Conservation (phyloP, 805 yeast genomes). For the Yamadazyma insecticola region DNA sequence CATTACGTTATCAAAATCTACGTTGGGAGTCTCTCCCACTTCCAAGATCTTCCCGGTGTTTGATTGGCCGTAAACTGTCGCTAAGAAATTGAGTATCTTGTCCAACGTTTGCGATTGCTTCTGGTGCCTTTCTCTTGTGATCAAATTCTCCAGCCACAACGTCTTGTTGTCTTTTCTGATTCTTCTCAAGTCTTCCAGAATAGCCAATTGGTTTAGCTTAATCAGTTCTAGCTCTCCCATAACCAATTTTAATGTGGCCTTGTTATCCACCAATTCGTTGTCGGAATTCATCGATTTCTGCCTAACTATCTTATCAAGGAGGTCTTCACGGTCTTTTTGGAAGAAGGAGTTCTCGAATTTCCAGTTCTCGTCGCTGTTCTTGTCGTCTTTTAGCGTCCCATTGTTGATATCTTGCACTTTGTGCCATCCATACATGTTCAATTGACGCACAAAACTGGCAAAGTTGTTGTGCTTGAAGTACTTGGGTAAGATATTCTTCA, state of each 20-base stretch:
- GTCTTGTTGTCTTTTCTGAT: slow-evolving; percentile 83
- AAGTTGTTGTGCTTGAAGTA: slow-evolving; percentile 95
- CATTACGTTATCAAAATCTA: too few relatives aligned
- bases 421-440: slow-evolving; percentile 99
- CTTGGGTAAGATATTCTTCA: slow-evolving; percentile 76
- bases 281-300: slow-evolving; percentile 44
- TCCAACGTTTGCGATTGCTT: slow-evolving; percentile 85
- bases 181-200: slow-evolving; percentile 79
- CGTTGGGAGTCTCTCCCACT: too few relatives aligned
- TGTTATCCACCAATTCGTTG: slow-evolving; percentile 12
- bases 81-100: slow-evolving; percentile 80
- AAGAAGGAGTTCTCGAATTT: slow-evolving; percentile 86
- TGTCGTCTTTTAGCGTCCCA: slow-evolving; percentile 55
- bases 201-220: slow-evolving; percentile 72
- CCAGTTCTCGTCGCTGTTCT: slow-evolving; percentile 71
- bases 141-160: slow-evolving; percentile 84
- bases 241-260: slow-evolving; percentile 48
- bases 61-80: slow-evolving; percentile 64
- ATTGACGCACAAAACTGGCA: slow-evolving; percentile 90
- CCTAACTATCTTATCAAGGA: slow-evolving; percentile 80
- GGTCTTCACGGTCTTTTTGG: slow-evolving; percentile 70
- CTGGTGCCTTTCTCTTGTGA: slow-evolving; percentile 79
- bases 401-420: slow-evolving; percentile 89
- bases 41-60: slow-evolving; percentile 48
- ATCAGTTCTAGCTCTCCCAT: slow-evolving; percentile 70